A percentile compares a stretch with the other conserved stretches of the same genome.
These are phyloP conservation scores for Inga laurina DNA, from an alignment of 306 rosid species.

Conservation along the genomic window DNA sequence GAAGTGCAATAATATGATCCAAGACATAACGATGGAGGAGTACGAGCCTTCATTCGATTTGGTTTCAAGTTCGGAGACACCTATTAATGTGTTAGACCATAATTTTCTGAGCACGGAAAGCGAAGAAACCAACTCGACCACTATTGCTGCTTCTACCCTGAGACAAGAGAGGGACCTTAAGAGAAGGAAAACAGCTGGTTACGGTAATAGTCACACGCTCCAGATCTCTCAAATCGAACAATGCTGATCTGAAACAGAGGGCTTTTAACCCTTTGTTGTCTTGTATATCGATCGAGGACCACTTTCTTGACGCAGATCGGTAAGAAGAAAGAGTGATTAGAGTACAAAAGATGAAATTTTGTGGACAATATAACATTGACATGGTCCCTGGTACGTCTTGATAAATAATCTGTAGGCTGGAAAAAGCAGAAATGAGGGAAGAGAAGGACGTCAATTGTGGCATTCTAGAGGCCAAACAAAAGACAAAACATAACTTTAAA, in stretches of 20 bases:
- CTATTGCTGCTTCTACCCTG: constrained; percentile 20
- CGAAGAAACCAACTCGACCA: constrained; percentile 41
- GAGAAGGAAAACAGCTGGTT: constrained; percentile 49
- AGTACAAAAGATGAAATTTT: not conserved
- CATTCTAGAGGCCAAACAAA: constrained; percentile 42
- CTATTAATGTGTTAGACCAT: constrained; percentile 71
- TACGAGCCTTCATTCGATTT: constrained; percentile 41
- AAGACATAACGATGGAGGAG: constrained; percentile 50
- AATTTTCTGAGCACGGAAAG: constrained; percentile 68
- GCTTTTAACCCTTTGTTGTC: constrained; percentile 8
- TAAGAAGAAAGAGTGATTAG: not conserved
- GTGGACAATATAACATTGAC: constrained; percentile 33
- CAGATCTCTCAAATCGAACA: constrained; percentile 48
- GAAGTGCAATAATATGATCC: constrained; percentile 59
- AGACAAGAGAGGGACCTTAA: constrained; percentile 53
- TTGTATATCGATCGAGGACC: constrained; percentile 25
- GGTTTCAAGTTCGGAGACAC: constrained; percentile 57
- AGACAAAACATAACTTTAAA: constrained; percentile 66
- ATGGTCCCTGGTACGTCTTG: constrained; percentile 29
- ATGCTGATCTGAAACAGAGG: constrained; percentile 31
- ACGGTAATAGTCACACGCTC: constrained; percentile 43
- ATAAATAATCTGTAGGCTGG: constrained; percentile 8
- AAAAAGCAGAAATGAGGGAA: constrained; percentile 9
- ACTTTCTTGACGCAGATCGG: constrained; percentile 15
- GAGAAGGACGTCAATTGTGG: constrained; percentile 29